Base-by-base conservation (phyloP, 2,329 filamentous ascomycete genomes). In the Penicillium sumatraense region DNA sequence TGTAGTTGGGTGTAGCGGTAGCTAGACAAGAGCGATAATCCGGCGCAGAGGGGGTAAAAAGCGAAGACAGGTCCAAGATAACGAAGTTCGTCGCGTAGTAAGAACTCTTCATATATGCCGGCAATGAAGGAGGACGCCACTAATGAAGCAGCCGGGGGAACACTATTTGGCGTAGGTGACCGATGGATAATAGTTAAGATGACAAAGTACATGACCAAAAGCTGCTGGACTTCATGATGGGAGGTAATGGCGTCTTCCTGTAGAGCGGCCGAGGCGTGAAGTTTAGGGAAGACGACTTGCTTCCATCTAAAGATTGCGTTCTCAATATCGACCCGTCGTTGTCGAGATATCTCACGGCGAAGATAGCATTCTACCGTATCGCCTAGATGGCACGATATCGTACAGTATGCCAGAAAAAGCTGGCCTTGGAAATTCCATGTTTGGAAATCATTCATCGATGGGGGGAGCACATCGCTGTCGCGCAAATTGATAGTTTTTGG, bases 281-380 rank as follows among this genome's bases (percentile, higher is more conserved):
- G 26, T 42, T 63, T 63, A 1, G 56, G 67, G 33, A 65, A 65
- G 42, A 54, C 70, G 42, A 54, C 70, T 61, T 56, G 73, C 52
- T 77, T 76, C 75, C 74, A 78, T 49, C 75, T 62, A 56, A 72
- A 77, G 1, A 76, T 64, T 7, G 72, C 65, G 45, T 76, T 75
- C 45, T 74, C 73, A 3, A 77, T 63, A 20, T 69, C 66, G 56
- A 60, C 66, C 59, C 51, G 59, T 8, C 58, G 53, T 40, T 75
- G 65, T 13, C 70, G 67, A 60, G 56, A 73, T 57, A 62, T 73
- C 24, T 66, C 63, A 24, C 54, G 67, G 11, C 71, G 68, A 2
- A 77, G 56, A 41, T 74, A 75, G 49, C 67, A 72, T 51, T 77
- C 72, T 1, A 75, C 75, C 1, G 75, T 71, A 48, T 77, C 74